Base-by-base conservation (phyloP, 805 yeast genomes). In the Lachancea cidri region DNA sequence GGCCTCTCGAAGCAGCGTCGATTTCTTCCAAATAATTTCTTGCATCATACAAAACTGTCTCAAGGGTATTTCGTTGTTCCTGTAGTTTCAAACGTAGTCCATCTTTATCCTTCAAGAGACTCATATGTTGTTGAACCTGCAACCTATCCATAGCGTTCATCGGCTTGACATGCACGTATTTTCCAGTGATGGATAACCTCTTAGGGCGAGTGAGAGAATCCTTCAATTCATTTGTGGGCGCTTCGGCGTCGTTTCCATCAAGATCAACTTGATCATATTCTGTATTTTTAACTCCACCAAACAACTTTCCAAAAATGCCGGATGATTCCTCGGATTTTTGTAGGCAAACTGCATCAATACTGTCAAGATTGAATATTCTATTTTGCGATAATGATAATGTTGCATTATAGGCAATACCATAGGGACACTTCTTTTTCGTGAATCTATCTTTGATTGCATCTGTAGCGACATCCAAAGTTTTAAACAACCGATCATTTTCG, bases 31-130 rank as follows among this genome's bases (percentile, higher is more conserved):
- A 52, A 39, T 66, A 71, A 7, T 74, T 70, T 43, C 95, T 77
- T 22, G 86, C 69, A 43, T 72, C 73, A 65, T 91, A 89, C 40
- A 88, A 67, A n/a, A 74, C 65, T 16, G 79, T 72, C 63, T 91
- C 98, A 16, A 91, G 71, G 27, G 70, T 64, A 60, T 89, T 91
- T 49, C 77, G 73, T 22, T 74, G 64, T 42, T 77, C 77, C 34
- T 84, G 84, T 31, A 76, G 64, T 39, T 67, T 63, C 20, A 66
- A 62, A 40, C 85, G 70, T 39, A 71, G 77, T 11, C 65, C 61
- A 52, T 87, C 96, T 42, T 68, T 68, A 17, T 58, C 55, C 43
- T 76, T 79, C 58, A 83, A 68, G 14, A 65, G 65, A 29, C 64
- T 62, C 51, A 91, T 67, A 43, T 77, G 79, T 4, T 63, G 52